Conservation (phyloP, 2,329 filamentous ascomycete species). For the Paraphoma sp. region DNA sequence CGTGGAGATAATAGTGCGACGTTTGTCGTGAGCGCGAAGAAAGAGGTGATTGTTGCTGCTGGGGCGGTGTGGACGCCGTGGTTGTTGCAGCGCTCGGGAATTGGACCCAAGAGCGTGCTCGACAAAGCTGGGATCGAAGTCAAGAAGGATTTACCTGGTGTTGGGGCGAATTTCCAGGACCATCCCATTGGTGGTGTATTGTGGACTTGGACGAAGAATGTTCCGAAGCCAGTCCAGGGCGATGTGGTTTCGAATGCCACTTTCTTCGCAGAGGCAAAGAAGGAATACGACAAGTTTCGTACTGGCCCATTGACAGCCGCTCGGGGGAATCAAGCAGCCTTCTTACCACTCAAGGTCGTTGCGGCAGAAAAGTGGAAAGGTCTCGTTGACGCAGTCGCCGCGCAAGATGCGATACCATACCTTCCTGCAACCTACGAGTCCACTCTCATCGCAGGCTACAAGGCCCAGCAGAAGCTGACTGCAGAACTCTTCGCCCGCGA, state of each 20-base stretch:
- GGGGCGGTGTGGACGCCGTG: slow-evolving; percentile 24
- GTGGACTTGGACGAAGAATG: slow-evolving; percentile 12
- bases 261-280: slow-evolving; percentile 21
- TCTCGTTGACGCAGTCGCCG: slow-evolving; percentile 9
- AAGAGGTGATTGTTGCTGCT: slow-evolving; percentile 24
- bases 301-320: slow-evolving; percentile 24
- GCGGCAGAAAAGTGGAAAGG: slow-evolving; percentile 4
- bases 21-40: slow-evolving; percentile 7
- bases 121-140: slow-evolving; percentile 22
- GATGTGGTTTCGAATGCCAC: slow-evolving; percentile 17
- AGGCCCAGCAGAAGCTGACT: slow-evolving; percentile 28
- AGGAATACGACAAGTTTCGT: slow-evolving; percentile 8
- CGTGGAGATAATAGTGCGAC: background rate
- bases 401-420: slow-evolving; percentile 13
- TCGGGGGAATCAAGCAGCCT: slow-evolving; percentile 14
- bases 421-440: slow-evolving; percentile 13
- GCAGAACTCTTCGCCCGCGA: slow-evolving; percentile 18
- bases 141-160: slow-evolving; percentile 30
- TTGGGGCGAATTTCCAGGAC: slow-evolving; percentile 45
- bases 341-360: slow-evolving; percentile 14
- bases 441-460: slow-evolving; percentile 9
- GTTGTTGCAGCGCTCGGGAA: slow-evolving; percentile 23
- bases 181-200: slow-evolving; percentile 16
- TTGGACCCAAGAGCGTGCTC: slow-evolving; percentile 23
- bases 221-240: background rate